Evolutionary conservation across 2,329 filamentous ascomycete species (phyloP), one percentile per base, ranked within the genome.

Genomic region (Dactylellina parvicollis): DNA sequence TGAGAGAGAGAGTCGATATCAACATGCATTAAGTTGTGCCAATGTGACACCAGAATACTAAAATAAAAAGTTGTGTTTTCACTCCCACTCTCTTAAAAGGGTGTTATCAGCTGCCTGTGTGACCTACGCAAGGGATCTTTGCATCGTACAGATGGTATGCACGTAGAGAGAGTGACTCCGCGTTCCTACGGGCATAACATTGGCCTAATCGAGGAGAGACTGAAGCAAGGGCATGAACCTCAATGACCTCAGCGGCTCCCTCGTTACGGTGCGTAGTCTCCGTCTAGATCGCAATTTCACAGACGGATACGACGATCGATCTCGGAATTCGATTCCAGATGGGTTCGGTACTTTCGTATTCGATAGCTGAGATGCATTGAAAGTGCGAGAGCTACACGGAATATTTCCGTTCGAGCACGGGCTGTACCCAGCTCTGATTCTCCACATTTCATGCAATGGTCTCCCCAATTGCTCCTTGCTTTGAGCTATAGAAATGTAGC

Each of bases 171-270:
- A 50, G 38, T 56, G 40, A 56, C 18, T 50, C 47, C 59, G 47
- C 34, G 47, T 32, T 44, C 32, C 4, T 18, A 32, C 34, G 59
- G 59, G 59, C 24, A 28, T 61, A n/a, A n/a, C n/a, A 38, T 52
- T 52, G 47, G 18, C 26, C 47, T 34, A 52, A 34, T 52, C 47
- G 47, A 52, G 47, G 38, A 59, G 32, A 38, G 20, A 57, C 62
- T 59, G 62, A 72, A 60, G 67, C 67, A 72, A 65, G 67, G 67
- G 67, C 52, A 49, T 26, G 49, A 42, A 46, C 30, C n/a, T 50
- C 50, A 64, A 72, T 72, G 67, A 72, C 67, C 59, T 72, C 67
- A 65, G 67, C 52, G 67, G 67, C 67, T 71, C 52, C n/a, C 47
- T 46, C 47, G 65, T 28, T 47, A 55, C 55, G 65, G 56, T 22